phyloP scores from a whole-genome alignment of 164 flowering plant species.

The Berberis thunbergii region DNA sequence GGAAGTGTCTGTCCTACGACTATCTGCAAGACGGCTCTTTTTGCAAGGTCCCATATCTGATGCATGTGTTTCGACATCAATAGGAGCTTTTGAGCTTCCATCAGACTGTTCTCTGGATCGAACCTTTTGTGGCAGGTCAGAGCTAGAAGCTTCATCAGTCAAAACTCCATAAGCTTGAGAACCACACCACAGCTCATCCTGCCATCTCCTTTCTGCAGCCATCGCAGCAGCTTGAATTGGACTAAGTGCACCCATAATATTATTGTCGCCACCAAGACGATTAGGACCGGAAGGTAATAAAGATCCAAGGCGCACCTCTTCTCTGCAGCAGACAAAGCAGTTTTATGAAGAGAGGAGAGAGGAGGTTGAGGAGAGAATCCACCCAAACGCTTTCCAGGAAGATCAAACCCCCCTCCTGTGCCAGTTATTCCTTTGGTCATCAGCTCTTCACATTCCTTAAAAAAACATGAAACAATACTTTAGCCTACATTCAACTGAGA shows the following conservation, averaged over 20 bases:
- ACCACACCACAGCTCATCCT: constrained; percentile 94
- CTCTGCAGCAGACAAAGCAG: constrained; percentile 74
- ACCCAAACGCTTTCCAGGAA: constrained; percentile 78
- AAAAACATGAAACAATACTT: not conserved
- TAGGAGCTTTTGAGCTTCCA: constrained; percentile 19
- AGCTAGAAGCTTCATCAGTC: constrained; percentile 28
- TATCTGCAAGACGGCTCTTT: constrained; percentile 24
- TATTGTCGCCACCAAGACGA: constrained; percentile 83
- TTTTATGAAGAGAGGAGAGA: constrained; percentile 55
- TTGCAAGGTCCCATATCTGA: constrained; percentile 21
- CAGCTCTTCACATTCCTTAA: constrained; percentile 87
- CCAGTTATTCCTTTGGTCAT: constrained; percentile 75
- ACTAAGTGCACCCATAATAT: constrained; percentile 74
- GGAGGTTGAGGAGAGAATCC: constrained; percentile 71
- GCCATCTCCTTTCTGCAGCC: constrained; percentile 97
- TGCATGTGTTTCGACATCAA: constrained; percentile 11
- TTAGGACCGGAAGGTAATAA: constrained; percentile 78
- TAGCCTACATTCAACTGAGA: not conserved
- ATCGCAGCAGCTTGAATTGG: constrained; percentile 98
- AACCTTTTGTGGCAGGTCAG: constrained; percentile 12
- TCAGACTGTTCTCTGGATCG: constrained; percentile 12
- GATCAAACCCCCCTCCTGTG: constrained; percentile 78
- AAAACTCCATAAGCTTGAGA: constrained; percentile 33
- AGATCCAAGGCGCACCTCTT: constrained; percentile 50
- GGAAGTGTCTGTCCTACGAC: constrained; percentile 1